These are phyloP conservation scores for Stentor roeselii DNA, from an alignment of 73 alveolate species.

Conservation along the genomic window DNA sequence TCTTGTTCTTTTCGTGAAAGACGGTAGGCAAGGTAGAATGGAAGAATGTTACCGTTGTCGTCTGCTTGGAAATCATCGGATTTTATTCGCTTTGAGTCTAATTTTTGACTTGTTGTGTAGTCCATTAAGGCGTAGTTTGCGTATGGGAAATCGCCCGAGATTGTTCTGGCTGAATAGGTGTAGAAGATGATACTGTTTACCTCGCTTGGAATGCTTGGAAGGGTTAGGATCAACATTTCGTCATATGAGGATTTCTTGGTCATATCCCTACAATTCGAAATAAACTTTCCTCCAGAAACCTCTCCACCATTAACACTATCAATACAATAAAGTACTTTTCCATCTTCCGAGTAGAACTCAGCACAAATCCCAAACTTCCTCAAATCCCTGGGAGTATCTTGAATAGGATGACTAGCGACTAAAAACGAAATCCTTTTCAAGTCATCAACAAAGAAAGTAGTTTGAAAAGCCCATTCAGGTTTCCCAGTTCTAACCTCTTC, in stretches of 20 bases:
- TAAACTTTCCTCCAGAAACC: background rate
- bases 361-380: slow-evolving; percentile 2
- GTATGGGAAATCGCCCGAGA: background rate
- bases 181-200: background rate
- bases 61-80: slow-evolving; percentile 6
- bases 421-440: slow-evolving; percentile 41
- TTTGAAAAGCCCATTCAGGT: slow-evolving; percentile 39
- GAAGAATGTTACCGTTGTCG: background rate
- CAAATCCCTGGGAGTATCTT: slow-evolving; percentile 18
- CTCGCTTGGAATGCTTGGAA: background rate
- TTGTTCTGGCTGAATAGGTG: slow-evolving; percentile 1
- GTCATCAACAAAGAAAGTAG: slow-evolving; percentile 36
- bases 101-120: background rate
- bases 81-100: background rate
- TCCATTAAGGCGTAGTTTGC: background rate
- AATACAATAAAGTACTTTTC: background rate
- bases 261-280: background rate
- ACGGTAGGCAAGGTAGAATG: background rate
- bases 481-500: slow-evolving; percentile 27
- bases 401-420: slow-evolving; percentile 46
- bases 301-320: background rate
- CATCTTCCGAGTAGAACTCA: slow-evolving; percentile 9
- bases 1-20: background rate
- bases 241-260: background rate
- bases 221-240: background rate